Conservation (phyloP, 2,329 filamentous ascomycete species). For the Colletotrichum higginsianum region DNA sequence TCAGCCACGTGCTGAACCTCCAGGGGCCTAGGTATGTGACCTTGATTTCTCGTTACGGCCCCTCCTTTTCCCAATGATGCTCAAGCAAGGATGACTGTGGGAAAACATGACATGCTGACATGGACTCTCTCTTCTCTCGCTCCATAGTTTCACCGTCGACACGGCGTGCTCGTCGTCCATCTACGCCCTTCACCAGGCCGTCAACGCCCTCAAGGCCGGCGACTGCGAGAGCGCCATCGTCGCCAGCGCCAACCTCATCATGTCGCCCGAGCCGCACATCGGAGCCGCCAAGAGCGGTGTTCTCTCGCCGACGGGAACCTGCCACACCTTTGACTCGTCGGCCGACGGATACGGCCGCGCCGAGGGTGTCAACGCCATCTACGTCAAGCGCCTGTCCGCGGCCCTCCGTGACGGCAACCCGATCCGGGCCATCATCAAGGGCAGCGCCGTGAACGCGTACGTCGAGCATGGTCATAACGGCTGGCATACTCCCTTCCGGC, state of each 20-base stretch:
- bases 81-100: no score
- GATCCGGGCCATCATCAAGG: slow-evolving; percentile 45
- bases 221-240: slow-evolving; percentile 54
- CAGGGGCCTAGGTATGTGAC: no score
- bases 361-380: slow-evolving; percentile 50
- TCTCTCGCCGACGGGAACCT: slow-evolving; percentile 45
- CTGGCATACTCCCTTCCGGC: no score
- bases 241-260: slow-evolving; percentile 53
- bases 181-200: slow-evolving; percentile 50
- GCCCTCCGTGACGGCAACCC: slow-evolving; percentile 47
- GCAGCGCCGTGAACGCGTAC: not conserved
- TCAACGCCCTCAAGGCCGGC: slow-evolving; percentile 49
- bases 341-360: slow-evolving; percentile 54
- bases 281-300: slow-evolving; percentile 39
- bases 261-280: slow-evolving; percentile 37
- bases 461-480: no score
- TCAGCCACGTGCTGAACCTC: no score
- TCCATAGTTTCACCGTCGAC: no score
- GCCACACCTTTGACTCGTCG: slow-evolving; percentile 52
- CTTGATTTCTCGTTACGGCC: no score
- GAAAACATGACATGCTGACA: no score
- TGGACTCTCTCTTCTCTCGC: no score
- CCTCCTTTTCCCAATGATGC: no score
- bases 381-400: slow-evolving; percentile 50
- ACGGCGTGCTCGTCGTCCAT: slow-evolving; percentile 46